These are phyloP conservation scores for Shiraia sp. DNA, from an alignment of 2,329 filamentous ascomycete species.

Conservation along the genomic window DNA sequence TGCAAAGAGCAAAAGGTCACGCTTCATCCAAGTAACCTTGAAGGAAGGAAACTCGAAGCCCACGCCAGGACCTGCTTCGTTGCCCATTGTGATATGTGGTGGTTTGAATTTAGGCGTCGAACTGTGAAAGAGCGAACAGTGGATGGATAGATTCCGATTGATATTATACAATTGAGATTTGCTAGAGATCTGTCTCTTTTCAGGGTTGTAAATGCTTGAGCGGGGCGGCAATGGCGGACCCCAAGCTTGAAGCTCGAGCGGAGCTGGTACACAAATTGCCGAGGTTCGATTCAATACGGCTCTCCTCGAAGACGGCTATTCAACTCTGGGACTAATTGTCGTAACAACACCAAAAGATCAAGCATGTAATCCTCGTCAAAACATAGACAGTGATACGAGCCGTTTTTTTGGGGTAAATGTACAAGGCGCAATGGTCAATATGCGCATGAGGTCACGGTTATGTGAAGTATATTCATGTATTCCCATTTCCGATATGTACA, in stretches of 20 bases:
- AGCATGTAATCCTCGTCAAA: too few relatives aligned
- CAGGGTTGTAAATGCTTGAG: slow-evolving; percentile 19
- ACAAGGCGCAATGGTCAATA: too few relatives aligned
- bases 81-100: slow-evolving; percentile 32
- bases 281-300: slow-evolving; percentile 42
- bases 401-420: too few relatives aligned
- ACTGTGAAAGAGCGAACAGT: too few relatives aligned
- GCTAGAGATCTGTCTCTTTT: slow-evolving; percentile 3
- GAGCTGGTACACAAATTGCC: slow-evolving; percentile 36
- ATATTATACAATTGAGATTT: not conserved
- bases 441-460: too few relatives aligned
- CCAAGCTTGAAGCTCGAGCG: slow-evolving; percentile 22
- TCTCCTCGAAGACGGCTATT: too few relatives aligned
- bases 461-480: too few relatives aligned
- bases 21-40: slow-evolving; percentile 82
- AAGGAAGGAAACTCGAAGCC: slow-evolving; percentile 79
- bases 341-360: too few relatives aligned
- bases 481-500: too few relatives aligned
- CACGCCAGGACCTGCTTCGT: slow-evolving; percentile 53
- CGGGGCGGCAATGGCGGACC: slow-evolving; percentile 31
- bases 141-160: not conserved
- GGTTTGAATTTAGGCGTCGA: not conserved
- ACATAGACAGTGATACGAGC: too few relatives aligned
- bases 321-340: too few relatives aligned
- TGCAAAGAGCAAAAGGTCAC: slow-evolving; percentile 87